These are phyloP conservation scores for Yamadazyma dendronema DNA, from an alignment of 1,139 yeast genomes.

Conservation along the genomic window DNA sequence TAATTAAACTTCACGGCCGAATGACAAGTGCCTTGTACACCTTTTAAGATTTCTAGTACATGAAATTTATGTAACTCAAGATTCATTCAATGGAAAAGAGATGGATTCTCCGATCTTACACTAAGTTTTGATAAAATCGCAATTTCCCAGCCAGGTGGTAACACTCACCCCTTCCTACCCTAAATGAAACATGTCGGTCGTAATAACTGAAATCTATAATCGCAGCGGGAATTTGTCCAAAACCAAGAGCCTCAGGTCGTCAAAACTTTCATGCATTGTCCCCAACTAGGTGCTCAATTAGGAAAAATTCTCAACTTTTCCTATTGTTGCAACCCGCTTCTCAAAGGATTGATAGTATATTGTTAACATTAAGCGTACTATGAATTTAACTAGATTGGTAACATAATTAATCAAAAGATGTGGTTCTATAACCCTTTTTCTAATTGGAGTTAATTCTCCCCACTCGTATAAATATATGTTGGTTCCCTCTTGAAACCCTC, in stretches of 20 bases:
- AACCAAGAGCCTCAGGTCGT: constrained; percentile 1
- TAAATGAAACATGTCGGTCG: neutral
- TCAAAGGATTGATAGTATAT: neutral
- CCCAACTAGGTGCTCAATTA: neutral
- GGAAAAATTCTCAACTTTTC: neutral
- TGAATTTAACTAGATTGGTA: constrained; percentile 2
- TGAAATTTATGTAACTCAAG: neutral
- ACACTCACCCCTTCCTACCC: too few relatives aligned
- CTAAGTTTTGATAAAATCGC: too few relatives aligned
- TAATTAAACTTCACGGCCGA: neutral
- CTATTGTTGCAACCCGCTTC: neutral
- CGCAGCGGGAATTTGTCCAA: neutral
- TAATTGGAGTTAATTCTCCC: neutral
- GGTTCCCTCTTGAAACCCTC: neutral
- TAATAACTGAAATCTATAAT: neutral
- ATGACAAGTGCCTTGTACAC: neutral
- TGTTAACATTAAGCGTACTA: constrained; percentile 1
- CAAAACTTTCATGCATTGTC: neutral
- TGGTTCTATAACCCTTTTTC: neutral
- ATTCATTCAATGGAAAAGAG: too few relatives aligned
- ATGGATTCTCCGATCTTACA: too few relatives aligned
- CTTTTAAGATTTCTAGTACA: neutral
- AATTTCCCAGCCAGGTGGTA: too few relatives aligned
- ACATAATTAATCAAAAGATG: neutral
- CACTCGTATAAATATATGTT: constrained; percentile 1